Base-by-base conservation (phyloP, 2,329 filamentous ascomycete genomes). In the Curvularia verruculosa region DNA sequence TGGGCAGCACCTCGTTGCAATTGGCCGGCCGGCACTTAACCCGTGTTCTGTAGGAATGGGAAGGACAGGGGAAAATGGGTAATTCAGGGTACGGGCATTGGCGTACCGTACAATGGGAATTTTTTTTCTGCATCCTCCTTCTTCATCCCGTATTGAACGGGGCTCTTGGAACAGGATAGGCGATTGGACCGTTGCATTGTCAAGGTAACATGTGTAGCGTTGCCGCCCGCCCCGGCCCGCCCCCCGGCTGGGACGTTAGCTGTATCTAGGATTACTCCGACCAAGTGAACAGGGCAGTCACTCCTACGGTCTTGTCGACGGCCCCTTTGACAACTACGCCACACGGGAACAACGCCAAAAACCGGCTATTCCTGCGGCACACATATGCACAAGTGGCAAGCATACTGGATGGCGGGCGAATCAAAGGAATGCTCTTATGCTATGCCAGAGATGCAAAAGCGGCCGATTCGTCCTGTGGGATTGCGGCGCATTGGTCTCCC, bases 141-240 rank as follows among this genome's bases (percentile, higher is more conserved):
- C 15, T 36, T 36, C 15, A 18, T 36, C 34, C 15, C 34, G 34
- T 36, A 7, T 18, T 36, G 13, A 36, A 8, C 1, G 5, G 34
- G 15, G 15, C 4, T 36, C 34, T 8, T 36, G 12, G 15, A 36
- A n/a, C 5, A 15, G 15, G 31, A 34, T 13, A 18, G 15, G 15
- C 5, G 34, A n/a, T 12, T 36, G 23, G 40, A 43, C 40, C n/a
- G 23, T 43, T 19, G 24, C 41, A 45, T 44, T 24, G 41, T 21
- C 23, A 23, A 3, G 18, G 34, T 36, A 13, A 48, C 13, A 10
- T 26, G 34, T 10, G 41, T 18, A 21, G 37, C 36, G n/a, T 23
- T 41, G 28, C 40, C 40, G 40, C 21, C 26, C 41, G 41, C 41
- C 41, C 41, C 41, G 41, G 26, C 24, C 41, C 41, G 41, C 41